These are phyloP conservation scores for Xerocomus minutiporus DNA, from an alignment of 1,284 basidiomycete genomes.

Conservation along the genomic window DNA sequence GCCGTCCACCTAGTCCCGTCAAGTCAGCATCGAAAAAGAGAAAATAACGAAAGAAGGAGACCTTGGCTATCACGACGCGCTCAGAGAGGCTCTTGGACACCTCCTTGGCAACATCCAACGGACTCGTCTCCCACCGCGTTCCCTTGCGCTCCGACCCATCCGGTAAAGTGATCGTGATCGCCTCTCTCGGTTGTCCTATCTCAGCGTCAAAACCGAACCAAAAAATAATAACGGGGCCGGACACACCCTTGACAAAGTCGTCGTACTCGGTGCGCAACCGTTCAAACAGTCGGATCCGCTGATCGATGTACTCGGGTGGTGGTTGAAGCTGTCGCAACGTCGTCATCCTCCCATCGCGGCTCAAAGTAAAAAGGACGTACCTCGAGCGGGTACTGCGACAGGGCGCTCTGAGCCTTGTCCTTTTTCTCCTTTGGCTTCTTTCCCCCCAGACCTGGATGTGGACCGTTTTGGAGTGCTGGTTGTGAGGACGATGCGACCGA, in stretches of 20 bases:
- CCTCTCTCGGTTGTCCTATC: constrained; percentile 78
- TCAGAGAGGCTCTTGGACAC: constrained; percentile 89
- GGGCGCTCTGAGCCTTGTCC: constrained; percentile 39
- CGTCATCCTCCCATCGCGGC: not conserved
- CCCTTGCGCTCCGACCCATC: constrained; percentile 84
- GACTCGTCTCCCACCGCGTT: constrained; percentile 94
- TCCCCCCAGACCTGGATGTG: constrained; percentile 20
- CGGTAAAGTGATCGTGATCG: constrained; percentile 83
- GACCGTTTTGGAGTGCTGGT: constrained; percentile 31
- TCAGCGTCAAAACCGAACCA: not conserved
- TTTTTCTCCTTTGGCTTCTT: constrained; percentile 54
- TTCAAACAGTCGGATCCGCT: constrained; percentile 89
- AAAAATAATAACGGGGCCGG: not conserved
- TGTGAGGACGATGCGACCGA: constrained; percentile 38
- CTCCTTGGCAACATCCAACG: constrained; percentile 86
- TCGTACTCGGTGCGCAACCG: constrained; percentile 86
- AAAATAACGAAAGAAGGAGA: constrained; percentile 16
- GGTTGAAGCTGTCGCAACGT: constrained; percentile 66
- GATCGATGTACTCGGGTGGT: constrained; percentile 82
- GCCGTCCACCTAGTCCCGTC: constrained; percentile 66
- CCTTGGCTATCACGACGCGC: constrained; percentile 91
- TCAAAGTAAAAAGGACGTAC: constrained; percentile 32
- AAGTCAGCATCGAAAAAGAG: not conserved
- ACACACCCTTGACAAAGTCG: constrained; percentile 68
- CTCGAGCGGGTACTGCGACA: constrained; percentile 57